Evolutionary conservation across 2,329 filamentous ascomycete species (phyloP).

Genomic region (Botrytis porri): DNA sequence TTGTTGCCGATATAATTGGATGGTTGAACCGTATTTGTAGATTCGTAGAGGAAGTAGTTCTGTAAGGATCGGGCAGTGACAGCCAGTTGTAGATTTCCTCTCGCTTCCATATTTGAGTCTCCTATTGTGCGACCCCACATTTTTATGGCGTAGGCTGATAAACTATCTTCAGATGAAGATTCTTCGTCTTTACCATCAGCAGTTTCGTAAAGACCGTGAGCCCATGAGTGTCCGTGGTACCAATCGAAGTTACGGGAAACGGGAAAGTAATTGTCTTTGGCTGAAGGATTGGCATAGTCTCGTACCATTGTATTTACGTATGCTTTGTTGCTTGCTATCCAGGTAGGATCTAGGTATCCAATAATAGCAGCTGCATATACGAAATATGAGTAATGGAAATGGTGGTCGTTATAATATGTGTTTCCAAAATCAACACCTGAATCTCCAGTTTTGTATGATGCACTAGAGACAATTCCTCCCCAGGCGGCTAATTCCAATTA

Average conservation of each 20-base stretch:
- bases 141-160: constrained; percentile 79
- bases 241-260: constrained; percentile 79
- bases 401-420: constrained; percentile 75
- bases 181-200: constrained; percentile 81
- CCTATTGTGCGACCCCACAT: constrained; percentile 84
- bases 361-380: constrained; percentile 84
- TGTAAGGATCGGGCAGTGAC: constrained; percentile 71
- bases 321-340: constrained; percentile 69
- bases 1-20: constrained; percentile 78
- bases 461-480: constrained; percentile 78
- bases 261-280: constrained; percentile 71
- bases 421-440: constrained; percentile 83
- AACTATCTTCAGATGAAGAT: constrained; percentile 84
- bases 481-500: constrained; percentile 50
- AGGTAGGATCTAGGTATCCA: constrained; percentile 70
- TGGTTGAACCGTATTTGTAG: constrained; percentile 69
- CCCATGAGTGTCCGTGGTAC: constrained; percentile 94
- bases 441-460: constrained; percentile 67
- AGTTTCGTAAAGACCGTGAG: constrained; percentile 70
- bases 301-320: constrained; percentile 84
- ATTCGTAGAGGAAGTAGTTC: constrained; percentile 78
- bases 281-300: constrained; percentile 74
- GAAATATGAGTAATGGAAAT: constrained; percentile 84
- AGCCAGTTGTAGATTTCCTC: constrained; percentile 79
- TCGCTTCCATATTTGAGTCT: constrained; percentile 72